Evolutionary conservation across 1,284 basidiomycete genomes (phyloP), one percentile per base, ranked within the genome.

Genomic region (Peniophora sp.): DNA sequence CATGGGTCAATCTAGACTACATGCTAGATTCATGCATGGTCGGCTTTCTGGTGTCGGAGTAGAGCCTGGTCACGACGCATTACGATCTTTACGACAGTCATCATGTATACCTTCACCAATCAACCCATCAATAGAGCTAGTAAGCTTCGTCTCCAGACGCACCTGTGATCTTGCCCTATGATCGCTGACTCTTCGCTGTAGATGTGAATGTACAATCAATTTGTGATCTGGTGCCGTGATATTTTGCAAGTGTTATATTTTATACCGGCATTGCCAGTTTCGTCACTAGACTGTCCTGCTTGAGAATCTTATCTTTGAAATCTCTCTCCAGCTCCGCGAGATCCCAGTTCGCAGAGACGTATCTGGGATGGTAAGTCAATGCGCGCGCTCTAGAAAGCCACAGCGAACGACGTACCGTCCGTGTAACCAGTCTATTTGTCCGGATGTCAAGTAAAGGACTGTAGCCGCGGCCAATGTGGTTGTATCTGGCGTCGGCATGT

Each of bases 1-100:
- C 83, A 6, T 99, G 95, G 96, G 93, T 99, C 24, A 97, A 94
- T 60, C 78, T 83, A 20, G 95, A 98, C 54, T 87, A 87, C 58
- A 95, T 98, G 87, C 75, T 99, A 41, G 93, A 97, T 64, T 78
- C 83, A 39, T 96, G 92, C 64, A 72, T 97, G 53, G 85, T 98
- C 46, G 96, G 96, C 14, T 88, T 97, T 57, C 71, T 97, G 39
- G 82, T 93, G 3, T 67, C 85, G 2, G 88, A 68, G 44, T 58
- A 57, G 32, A 55, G 5, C 12, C 27, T 32, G 50, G 27, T 51
- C 50, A 11, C 47, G 48, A 43, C 18, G 37, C 15, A 41, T 15
- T 41, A 41, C n/a, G 15, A 32, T 32, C 27, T 12, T 32, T 32
- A 32, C 27, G 27, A 32, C 12, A 12, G 5, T 32, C 27, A 32